These are phyloP conservation scores for Mycocentrospora acerina DNA, from an alignment of 2,329 filamentous ascomycete genomes.

Conservation along the genomic window DNA sequence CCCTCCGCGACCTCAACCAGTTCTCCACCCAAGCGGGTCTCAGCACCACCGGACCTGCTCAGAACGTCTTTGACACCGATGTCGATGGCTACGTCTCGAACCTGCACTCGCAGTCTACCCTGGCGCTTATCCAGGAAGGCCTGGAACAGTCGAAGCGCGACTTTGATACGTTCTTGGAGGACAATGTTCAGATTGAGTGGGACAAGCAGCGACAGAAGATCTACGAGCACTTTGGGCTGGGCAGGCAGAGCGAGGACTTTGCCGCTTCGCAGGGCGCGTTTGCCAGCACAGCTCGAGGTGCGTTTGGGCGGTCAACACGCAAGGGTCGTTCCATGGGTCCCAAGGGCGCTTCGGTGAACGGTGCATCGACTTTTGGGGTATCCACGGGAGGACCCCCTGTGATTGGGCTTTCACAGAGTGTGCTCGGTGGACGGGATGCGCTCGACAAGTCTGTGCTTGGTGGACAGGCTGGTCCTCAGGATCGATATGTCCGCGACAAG, in stretches of 20 bases:
- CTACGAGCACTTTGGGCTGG: constrained; percentile 93
- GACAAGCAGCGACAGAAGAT: constrained; percentile 89
- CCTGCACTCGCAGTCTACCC: constrained; percentile 84
- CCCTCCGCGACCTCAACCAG: constrained; percentile 81
- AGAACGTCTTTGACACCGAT: constrained; percentile 54
- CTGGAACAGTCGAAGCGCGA: constrained; percentile 84
- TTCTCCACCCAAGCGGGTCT: constrained; percentile 70
- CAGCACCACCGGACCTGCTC: constrained; percentile 47
- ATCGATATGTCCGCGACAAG: constrained; percentile 79
- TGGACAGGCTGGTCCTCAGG: constrained; percentile 59
- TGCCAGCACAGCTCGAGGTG: constrained; percentile 41
- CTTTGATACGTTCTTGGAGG: constrained; percentile 91
- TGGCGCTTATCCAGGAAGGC: constrained; percentile 90
- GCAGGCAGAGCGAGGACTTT: constrained; percentile 46
- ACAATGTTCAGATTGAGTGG: constrained; percentile 95
- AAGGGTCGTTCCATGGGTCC: constrained; percentile 44
- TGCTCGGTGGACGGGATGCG: constrained; percentile 63
- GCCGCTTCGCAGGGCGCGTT: constrained; percentile 41
- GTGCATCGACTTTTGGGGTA: constrained; percentile 57
- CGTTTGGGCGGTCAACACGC: constrained; percentile 56
- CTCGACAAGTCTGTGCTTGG: constrained; percentile 57
- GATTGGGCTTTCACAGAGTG: constrained; percentile 72
- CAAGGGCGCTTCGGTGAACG: constrained; percentile 34
- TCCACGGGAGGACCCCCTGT: constrained; percentile 74
- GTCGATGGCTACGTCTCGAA: constrained; percentile 76